These are phyloP conservation scores for Alternaria incomplexa DNA, from an alignment of 2,329 filamentous ascomycete genomes.

Conservation along the genomic window DNA sequence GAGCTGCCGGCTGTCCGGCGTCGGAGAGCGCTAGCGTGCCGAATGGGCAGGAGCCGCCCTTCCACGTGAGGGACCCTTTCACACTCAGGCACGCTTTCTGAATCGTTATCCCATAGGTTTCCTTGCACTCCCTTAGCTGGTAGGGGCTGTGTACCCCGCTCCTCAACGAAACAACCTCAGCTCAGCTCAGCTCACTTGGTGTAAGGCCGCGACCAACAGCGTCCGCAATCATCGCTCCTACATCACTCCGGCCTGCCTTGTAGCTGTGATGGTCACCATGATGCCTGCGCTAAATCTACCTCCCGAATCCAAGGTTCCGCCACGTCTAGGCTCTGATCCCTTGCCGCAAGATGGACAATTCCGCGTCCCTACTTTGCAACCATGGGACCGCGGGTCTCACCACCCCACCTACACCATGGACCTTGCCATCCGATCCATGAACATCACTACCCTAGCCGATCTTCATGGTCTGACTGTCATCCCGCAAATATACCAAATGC, in stretches of 20 bases:
- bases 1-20: background rate
- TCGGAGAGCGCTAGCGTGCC: background rate
- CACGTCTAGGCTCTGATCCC: background rate
- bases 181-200: background rate
- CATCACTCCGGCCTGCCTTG: background rate
- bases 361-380: background rate
- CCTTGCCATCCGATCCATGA: slow-evolving; percentile 1
- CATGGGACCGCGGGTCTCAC: background rate
- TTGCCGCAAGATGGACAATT: background rate
- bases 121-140: background rate
- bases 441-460: background rate
- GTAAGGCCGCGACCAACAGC: background rate
- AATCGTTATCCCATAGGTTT: background rate
- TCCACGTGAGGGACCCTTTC: background rate
- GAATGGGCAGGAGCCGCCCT: background rate
- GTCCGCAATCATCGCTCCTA: background rate
- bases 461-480: slow-evolving; percentile 1
- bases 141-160: background rate
- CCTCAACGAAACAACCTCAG: background rate
- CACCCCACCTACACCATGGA: background rate
- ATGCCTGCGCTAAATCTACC: background rate
- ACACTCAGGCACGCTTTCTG: background rate
- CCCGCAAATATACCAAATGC: slow-evolving; percentile 4
- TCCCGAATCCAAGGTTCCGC: background rate
- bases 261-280: background rate